Percentiles rank a stretch among this genome's conserved stretches.
These are phyloP conservation scores for Amylostereum chailletii DNA, from an alignment of 1,284 basidiomycete genomes.

Conservation along the genomic window DNA sequence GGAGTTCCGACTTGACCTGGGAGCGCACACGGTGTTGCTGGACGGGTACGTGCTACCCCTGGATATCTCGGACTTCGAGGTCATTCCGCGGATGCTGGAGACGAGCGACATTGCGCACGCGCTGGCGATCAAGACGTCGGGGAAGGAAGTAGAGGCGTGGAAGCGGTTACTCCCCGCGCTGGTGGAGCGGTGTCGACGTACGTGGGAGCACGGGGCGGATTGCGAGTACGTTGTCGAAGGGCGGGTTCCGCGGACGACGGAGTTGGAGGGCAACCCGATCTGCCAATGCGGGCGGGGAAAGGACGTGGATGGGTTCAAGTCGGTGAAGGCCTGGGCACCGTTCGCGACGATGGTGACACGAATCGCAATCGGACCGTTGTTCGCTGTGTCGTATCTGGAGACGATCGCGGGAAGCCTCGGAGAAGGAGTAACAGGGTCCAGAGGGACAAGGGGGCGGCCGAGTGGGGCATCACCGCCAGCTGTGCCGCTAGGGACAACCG, in stretches of 20 bases:
- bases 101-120: slow-evolving; percentile 3
- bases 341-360: slow-evolving; percentile 34
- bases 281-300: slow-evolving; percentile 42
- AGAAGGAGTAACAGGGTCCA: no score
- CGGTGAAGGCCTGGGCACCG: slow-evolving; percentile 21
- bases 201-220: slow-evolving; percentile 34
- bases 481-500: background rate
- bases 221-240: slow-evolving; percentile 35
- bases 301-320: slow-evolving; percentile 23
- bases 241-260: slow-evolving; percentile 22
- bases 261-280: slow-evolving; percentile 25
- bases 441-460: no score
- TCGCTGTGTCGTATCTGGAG: slow-evolving; percentile 36
- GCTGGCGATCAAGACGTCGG: slow-evolving; percentile 9
- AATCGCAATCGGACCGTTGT: slow-evolving; percentile 38
- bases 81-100: background rate
- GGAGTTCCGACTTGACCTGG: slow-evolving; percentile 33
- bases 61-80: slow-evolving; percentile 13
- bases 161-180: slow-evolving; percentile 35
- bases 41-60: slow-evolving; percentile 36
- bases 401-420: slow-evolving; percentile 14
- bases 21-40: slow-evolving; percentile 33
- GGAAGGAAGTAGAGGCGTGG: slow-evolving; percentile 31
- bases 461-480: no score
- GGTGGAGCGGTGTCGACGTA: slow-evolving; percentile 38